phyloP scores from a whole-genome alignment of 2,329 filamentous ascomycete genomes.

The Xylariomycetidae sp. region DNA sequence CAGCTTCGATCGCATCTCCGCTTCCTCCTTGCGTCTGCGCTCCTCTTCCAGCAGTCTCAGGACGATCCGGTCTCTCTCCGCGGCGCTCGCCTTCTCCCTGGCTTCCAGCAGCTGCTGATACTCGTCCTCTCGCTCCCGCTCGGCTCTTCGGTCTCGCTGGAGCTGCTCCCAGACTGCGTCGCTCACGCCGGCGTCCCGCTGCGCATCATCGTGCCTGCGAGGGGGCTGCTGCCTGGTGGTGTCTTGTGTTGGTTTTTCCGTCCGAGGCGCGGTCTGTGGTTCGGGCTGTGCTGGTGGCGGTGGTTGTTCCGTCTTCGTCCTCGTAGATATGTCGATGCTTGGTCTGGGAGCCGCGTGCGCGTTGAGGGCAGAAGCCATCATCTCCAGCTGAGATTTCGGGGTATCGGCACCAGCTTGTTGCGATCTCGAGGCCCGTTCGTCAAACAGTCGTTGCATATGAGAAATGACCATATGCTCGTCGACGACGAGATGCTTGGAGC shows the following conservation, averaged over 20 bases:
- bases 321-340: too few species aligned
- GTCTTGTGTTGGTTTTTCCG: neutral
- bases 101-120: conserved; percentile 2
- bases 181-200: conserved; percentile 5
- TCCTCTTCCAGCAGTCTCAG: conserved; percentile 1
- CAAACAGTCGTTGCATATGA: conserved; percentile 6
- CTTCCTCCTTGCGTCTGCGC: conserved; percentile 5
- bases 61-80: conserved; percentile 1
- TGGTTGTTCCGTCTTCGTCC: neutral
- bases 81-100: conserved; percentile 1
- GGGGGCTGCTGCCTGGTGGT: neutral
- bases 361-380: neutral
- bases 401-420: neutral
- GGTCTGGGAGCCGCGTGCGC: neutral
- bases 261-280: neutral
- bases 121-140: conserved; percentile 5
- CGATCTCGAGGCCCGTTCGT: conserved; percentile 4
- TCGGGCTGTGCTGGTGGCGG: neutral
- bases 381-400: conserved; percentile 2
- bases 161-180: conserved; percentile 7
- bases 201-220: neutral
- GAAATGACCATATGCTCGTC: conserved; percentile 3
- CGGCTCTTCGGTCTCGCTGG: conserved; percentile 4
- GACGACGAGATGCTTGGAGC: conserved; percentile 2
- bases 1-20: conserved; percentile 5